Evolutionary conservation across 1,139 yeast genomes (phyloP).

Genomic region (Suhomyces yuchorum): DNA sequence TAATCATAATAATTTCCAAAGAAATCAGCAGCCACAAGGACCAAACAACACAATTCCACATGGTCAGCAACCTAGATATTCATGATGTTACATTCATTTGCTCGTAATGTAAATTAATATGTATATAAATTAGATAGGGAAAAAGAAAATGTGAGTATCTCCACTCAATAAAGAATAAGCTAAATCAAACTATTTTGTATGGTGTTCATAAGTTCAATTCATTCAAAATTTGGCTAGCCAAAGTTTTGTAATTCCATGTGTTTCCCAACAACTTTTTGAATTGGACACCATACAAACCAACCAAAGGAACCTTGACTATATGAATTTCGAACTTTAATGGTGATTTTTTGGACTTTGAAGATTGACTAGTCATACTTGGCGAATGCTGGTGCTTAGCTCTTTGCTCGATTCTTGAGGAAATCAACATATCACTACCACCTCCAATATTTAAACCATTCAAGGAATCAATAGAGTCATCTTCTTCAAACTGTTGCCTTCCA

Average conservation of each 20-base stretch:
- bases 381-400: slow-evolving; percentile 40
- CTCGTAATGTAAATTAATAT: slow-evolving; percentile 5
- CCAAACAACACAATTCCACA: not conserved
- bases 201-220: slow-evolving; percentile 63
- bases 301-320: slow-evolving; percentile 88
- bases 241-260: slow-evolving; percentile 93
- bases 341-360: slow-evolving; percentile 26
- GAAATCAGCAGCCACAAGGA: not conserved
- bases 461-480: slow-evolving; percentile 66
- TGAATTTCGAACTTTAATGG: slow-evolving; percentile 90
- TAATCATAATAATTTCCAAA: not conserved
- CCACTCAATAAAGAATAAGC: slow-evolving; percentile 2
- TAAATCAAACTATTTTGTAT: not conserved
- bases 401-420: slow-evolving; percentile 61
- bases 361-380: slow-evolving; percentile 27
- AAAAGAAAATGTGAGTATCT: not conserved
- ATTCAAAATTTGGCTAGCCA: slow-evolving; percentile 82
- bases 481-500: slow-evolving; percentile 30
- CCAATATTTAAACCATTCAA: slow-evolving; percentile 49
- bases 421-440: slow-evolving; percentile 68
- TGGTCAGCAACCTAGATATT: not conserved
- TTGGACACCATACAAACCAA: slow-evolving; percentile 91
- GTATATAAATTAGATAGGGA: slow-evolving; percentile 5
- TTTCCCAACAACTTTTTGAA: slow-evolving; percentile 92
- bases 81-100: not conserved